A percentile compares a stretch with the other conserved stretches of the same genome.
These are phyloP conservation scores for Batkoa obscura DNA, from an alignment of 371 early-diverging fungal genomes.

Conservation along the genomic window DNA sequence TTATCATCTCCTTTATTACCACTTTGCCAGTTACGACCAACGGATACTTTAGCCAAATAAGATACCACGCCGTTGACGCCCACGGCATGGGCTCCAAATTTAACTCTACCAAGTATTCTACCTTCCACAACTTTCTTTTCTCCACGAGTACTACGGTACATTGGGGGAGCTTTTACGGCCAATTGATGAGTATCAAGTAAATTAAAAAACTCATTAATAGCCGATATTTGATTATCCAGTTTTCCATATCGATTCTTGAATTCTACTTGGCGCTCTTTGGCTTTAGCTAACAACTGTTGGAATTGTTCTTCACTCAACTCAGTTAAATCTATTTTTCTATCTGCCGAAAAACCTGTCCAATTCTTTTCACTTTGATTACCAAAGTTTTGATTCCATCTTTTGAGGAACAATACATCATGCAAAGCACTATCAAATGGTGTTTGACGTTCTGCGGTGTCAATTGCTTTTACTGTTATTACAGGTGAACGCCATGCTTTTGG, in stretches of 20 bases:
- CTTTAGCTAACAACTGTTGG: constrained; percentile 28
- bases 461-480: constrained; percentile 28
- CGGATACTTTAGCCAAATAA: constrained; percentile 41
- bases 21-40: constrained; percentile 20
- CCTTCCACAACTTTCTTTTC: constrained; percentile 25
- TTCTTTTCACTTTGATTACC: constrained; percentile 28
- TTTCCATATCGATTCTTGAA: constrained; percentile 12
- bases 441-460: constrained; percentile 54
- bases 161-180: constrained; percentile 11
- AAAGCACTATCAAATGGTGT: constrained; percentile 45
- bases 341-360: constrained; percentile 13
- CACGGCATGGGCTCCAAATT: constrained; percentile 23
- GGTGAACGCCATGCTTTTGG: constrained; percentile 41
- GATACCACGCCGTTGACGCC: constrained; percentile 42
- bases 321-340: constrained; percentile 18
- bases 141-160: constrained; percentile 9
- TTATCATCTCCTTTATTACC: constrained; percentile 17
- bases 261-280: constrained; percentile 18
- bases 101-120: constrained; percentile 31
- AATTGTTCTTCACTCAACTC: constrained; percentile 37
- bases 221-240: not conserved
- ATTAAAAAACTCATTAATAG: constrained; percentile 19
- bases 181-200: constrained; percentile 16
- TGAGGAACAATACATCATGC: constrained; percentile 23
- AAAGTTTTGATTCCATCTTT: constrained; percentile 53